Percentiles rank a stretch among this genome's conserved stretches.
These are phyloP conservation scores for Juncus effusus DNA, from an alignment of 176 grass and related monocot species.

Conservation along the genomic window DNA sequence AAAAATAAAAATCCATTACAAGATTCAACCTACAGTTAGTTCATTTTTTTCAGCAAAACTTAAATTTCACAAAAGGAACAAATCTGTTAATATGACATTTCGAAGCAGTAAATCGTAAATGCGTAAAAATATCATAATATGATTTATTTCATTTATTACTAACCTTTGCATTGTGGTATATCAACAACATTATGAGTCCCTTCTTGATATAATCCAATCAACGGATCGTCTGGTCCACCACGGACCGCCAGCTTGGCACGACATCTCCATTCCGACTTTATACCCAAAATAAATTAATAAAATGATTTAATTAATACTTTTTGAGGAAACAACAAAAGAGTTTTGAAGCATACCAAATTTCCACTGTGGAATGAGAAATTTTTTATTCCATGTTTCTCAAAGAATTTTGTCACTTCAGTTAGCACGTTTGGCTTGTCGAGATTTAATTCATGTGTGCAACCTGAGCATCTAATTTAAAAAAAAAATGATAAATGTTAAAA, in stretches of 20 bases:
- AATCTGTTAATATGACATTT: not conserved
- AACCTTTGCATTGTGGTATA: constrained; percentile 89
- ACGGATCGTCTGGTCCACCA: constrained; percentile 57
- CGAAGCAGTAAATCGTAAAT: no score
- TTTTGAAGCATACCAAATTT: constrained; percentile 46
- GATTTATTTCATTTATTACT: not conserved
- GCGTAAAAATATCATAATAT: constrained; percentile 6
- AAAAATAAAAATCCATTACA: constrained; percentile 1
- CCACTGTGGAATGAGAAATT: constrained; percentile 81
- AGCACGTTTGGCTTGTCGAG: constrained; percentile 68
- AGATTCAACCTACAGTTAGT: no score
- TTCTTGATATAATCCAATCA: constrained; percentile 90
- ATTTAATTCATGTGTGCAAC: constrained; percentile 66
- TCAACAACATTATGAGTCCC: constrained; percentile 73
- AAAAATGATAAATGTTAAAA: not conserved
- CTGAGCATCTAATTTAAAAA: constrained; percentile 54
- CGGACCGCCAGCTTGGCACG: constrained; percentile 87
- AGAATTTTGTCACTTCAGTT: constrained; percentile 58
- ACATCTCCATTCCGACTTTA: constrained; percentile 89
- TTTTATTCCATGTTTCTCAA: constrained; percentile 44
- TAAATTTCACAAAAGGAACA: not conserved
- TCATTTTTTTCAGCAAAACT: no score
- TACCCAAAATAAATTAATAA: constrained; percentile 11
- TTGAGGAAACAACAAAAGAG: not conserved
- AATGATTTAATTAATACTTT: not conserved